phyloP scores from a whole-genome alignment of 2,329 filamentous ascomycete genomes.

The Sporothrix dimorphospora region DNA sequence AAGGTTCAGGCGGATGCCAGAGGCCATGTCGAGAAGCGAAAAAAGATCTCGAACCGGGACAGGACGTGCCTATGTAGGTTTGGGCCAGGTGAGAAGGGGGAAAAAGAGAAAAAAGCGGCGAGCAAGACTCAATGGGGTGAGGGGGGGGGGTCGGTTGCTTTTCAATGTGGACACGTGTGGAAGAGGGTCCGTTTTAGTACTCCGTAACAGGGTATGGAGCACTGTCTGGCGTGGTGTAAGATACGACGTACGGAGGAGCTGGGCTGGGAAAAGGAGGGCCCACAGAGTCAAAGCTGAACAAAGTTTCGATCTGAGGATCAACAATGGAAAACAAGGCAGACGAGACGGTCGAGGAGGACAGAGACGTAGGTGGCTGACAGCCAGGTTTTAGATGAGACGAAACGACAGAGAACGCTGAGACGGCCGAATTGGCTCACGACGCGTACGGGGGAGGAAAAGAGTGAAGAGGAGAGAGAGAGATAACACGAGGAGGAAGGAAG shows the following conservation, averaged over 20 bases:
- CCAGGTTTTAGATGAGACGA: not conserved
- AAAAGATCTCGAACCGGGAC: not conserved
- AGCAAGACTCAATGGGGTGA: conserved; percentile 6
- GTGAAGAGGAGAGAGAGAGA: conserved; percentile 9
- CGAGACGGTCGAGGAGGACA: not conserved
- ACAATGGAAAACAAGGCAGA: conserved; percentile 1
- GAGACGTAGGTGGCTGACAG: not conserved
- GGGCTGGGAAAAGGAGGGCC: conserved; percentile 12
- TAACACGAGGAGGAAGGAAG: not conserved
- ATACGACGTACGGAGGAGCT: not conserved
- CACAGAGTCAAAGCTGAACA: conserved; percentile 23
- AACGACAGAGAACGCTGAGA: not conserved
- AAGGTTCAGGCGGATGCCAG: conserved; percentile 19
- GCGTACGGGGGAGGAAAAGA: not conserved
- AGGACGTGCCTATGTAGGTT: conserved; percentile 6
- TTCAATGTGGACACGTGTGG: conserved; percentile 31
- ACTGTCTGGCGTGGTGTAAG: conserved; percentile 11
- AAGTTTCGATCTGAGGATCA: conserved; percentile 11
- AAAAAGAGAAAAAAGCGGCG: not conserved
- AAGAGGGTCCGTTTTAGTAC: conserved; percentile 11
- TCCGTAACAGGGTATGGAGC: conserved; percentile 12
- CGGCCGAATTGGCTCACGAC: not conserved
- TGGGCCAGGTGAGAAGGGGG: not conserved
- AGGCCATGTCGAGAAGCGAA: conserved; percentile 9
- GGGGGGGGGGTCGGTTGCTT: not conserved